These are phyloP conservation scores for Magnolia sinica DNA, from an alignment of 164 flowering plant genomes.

Conservation along the genomic window DNA sequence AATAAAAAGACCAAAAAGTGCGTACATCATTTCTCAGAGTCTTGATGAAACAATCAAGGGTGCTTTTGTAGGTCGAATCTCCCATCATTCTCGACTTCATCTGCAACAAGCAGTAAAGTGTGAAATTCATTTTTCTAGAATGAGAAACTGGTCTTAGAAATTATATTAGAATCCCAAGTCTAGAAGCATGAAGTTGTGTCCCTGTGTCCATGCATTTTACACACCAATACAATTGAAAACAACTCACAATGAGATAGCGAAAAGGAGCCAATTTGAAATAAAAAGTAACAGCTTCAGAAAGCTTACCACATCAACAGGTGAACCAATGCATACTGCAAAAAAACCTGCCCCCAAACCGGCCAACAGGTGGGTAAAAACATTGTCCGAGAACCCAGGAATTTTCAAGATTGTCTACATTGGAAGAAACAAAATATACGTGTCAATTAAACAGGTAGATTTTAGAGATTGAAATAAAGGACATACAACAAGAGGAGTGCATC, in stretches of 20 bases:
- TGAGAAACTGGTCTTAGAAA: background rate
- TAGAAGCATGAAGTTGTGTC: background rate
- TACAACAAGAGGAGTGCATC: background rate
- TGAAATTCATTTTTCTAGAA: conserved; percentile 10
- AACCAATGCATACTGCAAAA: conserved; percentile 95
- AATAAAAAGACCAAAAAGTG: background rate
- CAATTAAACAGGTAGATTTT: background rate
- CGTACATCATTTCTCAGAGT: conserved; percentile 80
- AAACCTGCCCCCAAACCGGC: conserved; percentile 98
- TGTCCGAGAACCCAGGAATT: conserved; percentile 92
- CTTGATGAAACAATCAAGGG: conserved; percentile 83
- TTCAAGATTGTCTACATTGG: conserved; percentile 76
- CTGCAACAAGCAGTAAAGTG: conserved; percentile 37
- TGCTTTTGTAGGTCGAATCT: conserved; percentile 76
- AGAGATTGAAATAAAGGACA: background rate
- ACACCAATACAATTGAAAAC: background rate
- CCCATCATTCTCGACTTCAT: conserved; percentile 99
- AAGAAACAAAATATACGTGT: conserved; percentile 18
- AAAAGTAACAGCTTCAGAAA: background rate
- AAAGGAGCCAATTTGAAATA: too few relatives aligned
- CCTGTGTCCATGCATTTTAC: background rate
- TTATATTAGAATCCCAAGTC: background rate
- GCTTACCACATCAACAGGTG: conserved; percentile 95
- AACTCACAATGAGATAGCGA: too few relatives aligned
- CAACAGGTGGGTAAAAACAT: conserved; percentile 75